Evolutionary conservation across 768 basidiomycete genomes (phyloP).

Genomic region (Pleurotus ostreatus): DNA sequence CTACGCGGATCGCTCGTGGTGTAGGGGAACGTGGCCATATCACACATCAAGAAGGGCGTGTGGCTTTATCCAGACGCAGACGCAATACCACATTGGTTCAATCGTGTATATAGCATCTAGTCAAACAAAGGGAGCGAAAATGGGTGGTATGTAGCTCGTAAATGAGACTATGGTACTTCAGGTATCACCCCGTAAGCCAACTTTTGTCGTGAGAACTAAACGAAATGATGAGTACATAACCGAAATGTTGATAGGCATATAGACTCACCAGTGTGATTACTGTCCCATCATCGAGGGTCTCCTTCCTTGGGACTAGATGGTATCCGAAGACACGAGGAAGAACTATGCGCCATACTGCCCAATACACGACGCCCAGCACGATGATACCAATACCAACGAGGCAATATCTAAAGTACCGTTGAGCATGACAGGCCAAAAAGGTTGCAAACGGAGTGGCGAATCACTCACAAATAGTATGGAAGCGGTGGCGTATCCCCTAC

Average conservation of each 20-base stretch:
- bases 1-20: too few relatives aligned
- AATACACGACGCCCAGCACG: slow-evolving; percentile 43
- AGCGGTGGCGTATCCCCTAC: slow-evolving; percentile 58
- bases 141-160: too few relatives aligned
- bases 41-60: too few relatives aligned
- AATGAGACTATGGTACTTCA: too few relatives aligned
- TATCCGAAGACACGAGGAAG: slow-evolving; percentile 47
- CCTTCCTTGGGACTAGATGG: slow-evolving; percentile 44
- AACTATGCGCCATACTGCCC: slow-evolving; percentile 49
- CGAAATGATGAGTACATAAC: neutral
- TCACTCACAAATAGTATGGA: slow-evolving; percentile 47
- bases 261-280: slow-evolving; percentile 47
- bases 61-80: too few relatives aligned
- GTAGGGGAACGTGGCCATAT: too few relatives aligned
- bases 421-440: neutral
- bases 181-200: too few relatives aligned
- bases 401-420: slow-evolving; percentile 36
- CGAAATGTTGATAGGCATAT: neutral
- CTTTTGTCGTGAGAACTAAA: neutral
- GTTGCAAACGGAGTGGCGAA: neutral
- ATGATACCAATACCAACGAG: slow-evolving; percentile 49
- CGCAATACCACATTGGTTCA: too few relatives aligned
- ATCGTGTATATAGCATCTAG: too few relatives aligned
- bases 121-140: too few relatives aligned
- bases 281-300: slow-evolving; percentile 46